Conservation (phyloP, 2,329 filamentous ascomycete species). For the Aspergillus versicolor region DNA sequence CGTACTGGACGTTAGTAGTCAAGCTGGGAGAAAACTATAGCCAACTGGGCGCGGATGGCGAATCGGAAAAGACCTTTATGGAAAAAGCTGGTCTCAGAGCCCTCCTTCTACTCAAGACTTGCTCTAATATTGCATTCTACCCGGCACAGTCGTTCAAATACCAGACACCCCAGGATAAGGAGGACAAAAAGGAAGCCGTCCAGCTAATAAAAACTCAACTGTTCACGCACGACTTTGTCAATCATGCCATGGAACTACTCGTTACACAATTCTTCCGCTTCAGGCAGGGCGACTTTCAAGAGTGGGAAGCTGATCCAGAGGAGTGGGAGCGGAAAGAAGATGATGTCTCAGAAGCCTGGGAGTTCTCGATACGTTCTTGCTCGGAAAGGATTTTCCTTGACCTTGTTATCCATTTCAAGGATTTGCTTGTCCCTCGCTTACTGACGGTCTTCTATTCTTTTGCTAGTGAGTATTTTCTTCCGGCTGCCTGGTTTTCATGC, state of each 20-base stretch:
- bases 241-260: slow-evolving; percentile 78
- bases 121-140: slow-evolving; percentile 80
- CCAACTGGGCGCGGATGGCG: slow-evolving; percentile 44
- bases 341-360: slow-evolving; percentile 78
- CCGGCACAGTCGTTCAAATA: slow-evolving; percentile 82
- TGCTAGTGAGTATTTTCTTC: slow-evolving; percentile 53
- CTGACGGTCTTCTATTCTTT: slow-evolving; percentile 80
- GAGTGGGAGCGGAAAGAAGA: slow-evolving; percentile 94
- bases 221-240: slow-evolving; percentile 72
- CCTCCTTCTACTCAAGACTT: slow-evolving; percentile 76
- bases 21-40: slow-evolving; percentile 70
- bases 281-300: slow-evolving; percentile 76
- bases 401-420: slow-evolving; percentile 83
- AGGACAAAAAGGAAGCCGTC: slow-evolving; percentile 71
- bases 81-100: slow-evolving; percentile 83
- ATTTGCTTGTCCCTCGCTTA: slow-evolving; percentile 74
- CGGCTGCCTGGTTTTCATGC: neutral
- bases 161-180: slow-evolving; percentile 69
- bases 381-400: slow-evolving; percentile 93
- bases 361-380: slow-evolving; percentile 89
- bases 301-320: slow-evolving; percentile 93
- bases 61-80: slow-evolving; percentile 57
- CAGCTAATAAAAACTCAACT: slow-evolving; percentile 70
- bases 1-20: slow-evolving; percentile 82
- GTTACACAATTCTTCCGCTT: slow-evolving; percentile 89